Percentiles rank a stretch among this genome's conserved stretches.
Evolutionary conservation across 176 grass and related monocot species (phyloP).

Genomic region (Pharus latifolius): DNA sequence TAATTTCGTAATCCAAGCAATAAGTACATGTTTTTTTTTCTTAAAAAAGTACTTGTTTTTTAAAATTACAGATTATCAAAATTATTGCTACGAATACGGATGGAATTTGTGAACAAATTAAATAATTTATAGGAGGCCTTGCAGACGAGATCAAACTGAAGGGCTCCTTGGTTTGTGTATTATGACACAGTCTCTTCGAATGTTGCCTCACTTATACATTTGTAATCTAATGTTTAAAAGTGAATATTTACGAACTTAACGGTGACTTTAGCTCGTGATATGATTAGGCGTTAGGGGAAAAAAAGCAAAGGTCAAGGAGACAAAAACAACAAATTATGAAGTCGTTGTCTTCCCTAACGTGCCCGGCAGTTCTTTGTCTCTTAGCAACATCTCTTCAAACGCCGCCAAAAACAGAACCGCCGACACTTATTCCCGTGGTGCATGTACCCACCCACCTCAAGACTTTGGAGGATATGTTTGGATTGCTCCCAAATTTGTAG

Average conservation of each 20-base stretch:
- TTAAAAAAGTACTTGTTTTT: too few relatives aligned
- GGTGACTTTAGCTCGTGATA: not conserved
- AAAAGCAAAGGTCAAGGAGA: not conserved
- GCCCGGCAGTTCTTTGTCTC: slow-evolving; percentile 6
- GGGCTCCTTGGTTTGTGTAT: not conserved
- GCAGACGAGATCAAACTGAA: too few relatives aligned
- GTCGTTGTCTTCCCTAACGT: slow-evolving; percentile 23
- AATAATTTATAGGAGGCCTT: too few relatives aligned
- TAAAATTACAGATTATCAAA: too few relatives aligned
- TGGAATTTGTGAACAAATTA: too few relatives aligned
- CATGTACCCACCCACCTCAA: not conserved
- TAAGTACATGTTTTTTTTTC: not conserved
- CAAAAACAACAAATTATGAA: slow-evolving; percentile 13
- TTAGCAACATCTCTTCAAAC: not conserved
- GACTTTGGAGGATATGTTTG: too few relatives aligned
- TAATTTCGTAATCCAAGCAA: not conserved
- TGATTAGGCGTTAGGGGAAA: not conserved
- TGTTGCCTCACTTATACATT: not conserved
- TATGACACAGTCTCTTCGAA: not conserved
- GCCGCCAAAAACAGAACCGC: slow-evolving; percentile 4
- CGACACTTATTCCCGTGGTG: slow-evolving; percentile 3
- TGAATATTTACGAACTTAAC: too few relatives aligned
- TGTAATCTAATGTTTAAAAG: not conserved
- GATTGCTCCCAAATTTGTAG: too few relatives aligned
- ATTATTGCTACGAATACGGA: too few relatives aligned